Base-by-base conservation (phyloP, 345 rosid species). In the Gossypium australe region DNA sequence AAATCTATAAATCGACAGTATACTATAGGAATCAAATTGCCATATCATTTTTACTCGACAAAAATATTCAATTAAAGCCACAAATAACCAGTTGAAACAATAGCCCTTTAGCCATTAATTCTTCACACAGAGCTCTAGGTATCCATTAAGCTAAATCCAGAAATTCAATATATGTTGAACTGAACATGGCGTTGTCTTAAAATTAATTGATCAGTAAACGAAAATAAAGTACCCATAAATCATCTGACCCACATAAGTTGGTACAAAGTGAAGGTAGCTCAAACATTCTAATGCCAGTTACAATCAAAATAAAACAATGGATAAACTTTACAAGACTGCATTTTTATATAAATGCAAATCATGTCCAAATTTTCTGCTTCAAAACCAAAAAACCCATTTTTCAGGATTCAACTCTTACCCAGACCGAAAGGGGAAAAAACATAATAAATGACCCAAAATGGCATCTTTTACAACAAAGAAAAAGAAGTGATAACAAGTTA, bases 61-160 rank as follows among this genome's bases (percentile, higher is more conserved):
- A 49, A 68, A 68, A 25, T 20, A 25, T 16, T 49, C 24, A 25
- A 11, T 24, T 38, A 27, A 67, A 24, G 20, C 13, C 34, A 67
- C 18, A 67, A 22, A 45, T 9, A 25, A 25, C 45, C 24, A 27
- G 61, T 4, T 16, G 60, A 25, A 51, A 69, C 0, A 2, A 16
- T 13, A 17, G 60, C 45, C 29, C 17, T 70, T 70, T 34, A 57
- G 27, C 67, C 27, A 47, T 11, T 52, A 18, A 47, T 44, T 72
- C 60, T 68, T 17, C 38, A 53, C 74, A 53, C 63, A 12, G 63
- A 60, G 22, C 53, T 34, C 7, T 13, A 75, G 41, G 43, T 22
- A n/a, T 60, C 73, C 48, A 65, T 41, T 63, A 74, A 68, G 48
- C 75, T 53, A 76, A 76, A 74, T 27, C 61, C 63, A 59, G 34